A percentile compares a stretch with the other conserved stretches of the same genome.
phyloP scores from a whole-genome alignment of 345 rosid species.

The Gynandropsis gynandra region DNA sequence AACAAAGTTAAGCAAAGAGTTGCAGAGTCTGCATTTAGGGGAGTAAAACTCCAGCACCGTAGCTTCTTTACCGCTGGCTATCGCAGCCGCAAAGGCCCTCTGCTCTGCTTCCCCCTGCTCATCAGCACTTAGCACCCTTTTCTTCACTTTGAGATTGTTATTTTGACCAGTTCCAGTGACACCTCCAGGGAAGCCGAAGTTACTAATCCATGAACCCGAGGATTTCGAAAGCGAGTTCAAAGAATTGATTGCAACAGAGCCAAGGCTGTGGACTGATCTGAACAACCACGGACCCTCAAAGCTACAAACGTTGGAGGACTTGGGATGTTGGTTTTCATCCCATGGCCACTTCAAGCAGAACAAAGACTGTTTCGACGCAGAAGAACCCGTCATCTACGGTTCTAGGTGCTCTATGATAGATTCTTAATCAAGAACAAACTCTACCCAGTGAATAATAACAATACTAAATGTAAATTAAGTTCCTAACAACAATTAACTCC shows the following conservation, averaged over 20 bases:
- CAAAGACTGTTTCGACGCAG: constrained; percentile 34
- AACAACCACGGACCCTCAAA: constrained; percentile 68
- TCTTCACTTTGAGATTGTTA: constrained; percentile 22
- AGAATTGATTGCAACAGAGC: constrained; percentile 51
- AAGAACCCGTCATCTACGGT: constrained; percentile 23
- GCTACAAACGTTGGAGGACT: constrained; percentile 37
- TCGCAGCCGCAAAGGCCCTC: constrained; percentile 69
- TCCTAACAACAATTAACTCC: no score
- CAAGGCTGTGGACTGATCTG: constrained; percentile 57
- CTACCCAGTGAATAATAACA: no score
- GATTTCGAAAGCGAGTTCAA: constrained; percentile 32
- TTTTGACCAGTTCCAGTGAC: constrained; percentile 17
- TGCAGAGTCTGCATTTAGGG: constrained; percentile 79
- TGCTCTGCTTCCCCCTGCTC: constrained; percentile 93
- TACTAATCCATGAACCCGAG: constrained; percentile 27
- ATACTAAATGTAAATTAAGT: no score
- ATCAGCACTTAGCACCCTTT: constrained; percentile 34
- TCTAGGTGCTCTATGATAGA: constrained; percentile 6
- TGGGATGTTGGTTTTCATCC: constrained; percentile 38
- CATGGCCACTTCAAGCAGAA: constrained; percentile 84
- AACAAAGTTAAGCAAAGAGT: constrained; percentile 61
- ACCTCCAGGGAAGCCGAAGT: constrained; percentile 25
- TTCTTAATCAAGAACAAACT: no score
- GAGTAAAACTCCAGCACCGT: constrained; percentile 87
- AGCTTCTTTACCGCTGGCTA: constrained; percentile 72